These are phyloP conservation scores for Aristolochia californica DNA, from an alignment of 164 flowering plant species.

Conservation along the genomic window DNA sequence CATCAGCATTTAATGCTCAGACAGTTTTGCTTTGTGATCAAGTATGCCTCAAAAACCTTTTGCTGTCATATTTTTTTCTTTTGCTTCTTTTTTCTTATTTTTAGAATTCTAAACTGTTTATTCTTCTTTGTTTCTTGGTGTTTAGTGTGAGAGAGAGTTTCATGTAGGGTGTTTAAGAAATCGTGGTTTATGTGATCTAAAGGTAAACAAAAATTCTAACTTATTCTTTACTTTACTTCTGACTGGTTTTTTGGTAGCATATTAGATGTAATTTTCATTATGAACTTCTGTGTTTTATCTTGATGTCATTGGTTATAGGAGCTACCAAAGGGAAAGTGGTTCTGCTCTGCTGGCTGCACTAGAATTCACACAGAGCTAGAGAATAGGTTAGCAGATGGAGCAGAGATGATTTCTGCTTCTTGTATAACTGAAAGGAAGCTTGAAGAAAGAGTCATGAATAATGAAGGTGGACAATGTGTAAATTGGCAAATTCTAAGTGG, in stretches of 20 bases:
- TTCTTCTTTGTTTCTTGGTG: conserved; percentile 7
- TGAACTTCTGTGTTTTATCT: neutral
- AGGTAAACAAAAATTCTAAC: conserved; percentile 35
- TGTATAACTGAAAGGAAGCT: conserved; percentile 36
- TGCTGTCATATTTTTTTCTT: neutral
- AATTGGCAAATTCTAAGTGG: conserved; percentile 74
- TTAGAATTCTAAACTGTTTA: neutral
- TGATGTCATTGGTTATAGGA: conserved; percentile 33
- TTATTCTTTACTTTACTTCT: neutral
- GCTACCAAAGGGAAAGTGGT: conserved; percentile 83
- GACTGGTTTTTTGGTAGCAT: neutral
- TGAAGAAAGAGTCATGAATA: conserved; percentile 29
- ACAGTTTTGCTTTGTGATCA: conserved; percentile 91
- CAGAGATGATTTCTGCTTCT: conserved; percentile 35
- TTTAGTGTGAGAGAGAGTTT: conserved; percentile 84
- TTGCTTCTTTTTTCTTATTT: neutral
- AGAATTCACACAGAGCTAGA: conserved; percentile 43
- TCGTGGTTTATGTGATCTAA: conserved; percentile 55
- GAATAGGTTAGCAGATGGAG: conserved; percentile 29
- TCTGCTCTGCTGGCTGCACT: conserved; percentile 64
- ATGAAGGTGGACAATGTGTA: conserved; percentile 24
- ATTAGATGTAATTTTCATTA: neutral
- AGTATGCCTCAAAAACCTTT: conserved; percentile 26
- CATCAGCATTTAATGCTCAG: conserved; percentile 49
- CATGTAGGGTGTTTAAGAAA: conserved; percentile 84